These are phyloP conservation scores for Chlorella variabilis DNA, from an alignment of 163 green algal species.

Conservation along the genomic window DNA sequence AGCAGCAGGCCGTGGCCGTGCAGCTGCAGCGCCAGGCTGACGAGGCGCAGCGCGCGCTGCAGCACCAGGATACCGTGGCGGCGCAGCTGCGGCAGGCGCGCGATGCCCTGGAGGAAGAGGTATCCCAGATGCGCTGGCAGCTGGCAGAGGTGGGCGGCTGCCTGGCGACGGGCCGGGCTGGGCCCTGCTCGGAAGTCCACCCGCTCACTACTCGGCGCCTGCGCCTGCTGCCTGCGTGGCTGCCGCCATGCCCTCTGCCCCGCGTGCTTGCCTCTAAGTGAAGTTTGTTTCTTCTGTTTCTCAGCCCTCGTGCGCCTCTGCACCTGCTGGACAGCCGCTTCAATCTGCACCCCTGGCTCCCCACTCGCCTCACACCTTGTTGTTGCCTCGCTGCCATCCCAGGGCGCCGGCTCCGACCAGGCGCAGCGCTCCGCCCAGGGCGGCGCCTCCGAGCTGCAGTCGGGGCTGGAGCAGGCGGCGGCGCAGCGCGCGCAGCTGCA, in stretches of 20 bases:
- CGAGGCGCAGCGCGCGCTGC: not conserved
- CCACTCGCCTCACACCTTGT: too few relatives aligned
- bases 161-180: too few relatives aligned
- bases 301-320: too few relatives aligned
- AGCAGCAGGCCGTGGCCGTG: not conserved
- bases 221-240: too few relatives aligned
- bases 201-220: too few relatives aligned
- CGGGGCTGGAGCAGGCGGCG: not conserved
- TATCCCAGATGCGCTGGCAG: not conserved
- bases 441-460: not conserved
- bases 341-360: too few relatives aligned
- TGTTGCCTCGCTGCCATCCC: too few relatives aligned
- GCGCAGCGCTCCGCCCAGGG: not conserved
- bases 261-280: too few relatives aligned
- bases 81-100: constrained; percentile 1
- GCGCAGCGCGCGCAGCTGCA: not conserved
- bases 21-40: constrained; percentile 5
- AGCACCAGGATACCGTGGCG: not conserved
- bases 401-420: not conserved
- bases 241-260: too few relatives aligned
- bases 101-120: not conserved
- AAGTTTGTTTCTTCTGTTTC: too few relatives aligned
- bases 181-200: too few relatives aligned
- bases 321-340: too few relatives aligned
- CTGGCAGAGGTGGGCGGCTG: not conserved